Base-by-base conservation (phyloP, 331 rosid genomes). In the Malus hybrid region DNA sequence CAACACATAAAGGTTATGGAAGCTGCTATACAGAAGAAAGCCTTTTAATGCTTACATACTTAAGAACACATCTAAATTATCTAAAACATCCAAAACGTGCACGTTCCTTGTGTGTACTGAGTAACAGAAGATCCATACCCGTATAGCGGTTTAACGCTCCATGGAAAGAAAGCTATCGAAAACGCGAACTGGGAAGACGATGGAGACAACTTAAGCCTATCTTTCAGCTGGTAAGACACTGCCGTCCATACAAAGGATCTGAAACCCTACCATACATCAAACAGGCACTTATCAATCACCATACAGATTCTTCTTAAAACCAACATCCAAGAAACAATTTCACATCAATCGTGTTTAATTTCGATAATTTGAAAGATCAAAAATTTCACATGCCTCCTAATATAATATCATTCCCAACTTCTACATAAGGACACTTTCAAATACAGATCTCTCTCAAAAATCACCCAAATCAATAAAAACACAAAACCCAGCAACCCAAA, bases 171-270 rank as follows among this genome's bases (percentile, higher is more conserved):
- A 65, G 90, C 90, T 48, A 92, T 70, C 10, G 97, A 87, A 65
- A 85, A 76, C 81, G 85, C 84, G 79, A 92, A 90, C 78, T 92
- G 97, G 29, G 96, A 92, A 73, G 89, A 93, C 11, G 97, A 92
- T 42, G 97, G 93, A 34, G 97, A 88, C 81, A 92, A 76, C 78
- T 87, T 80, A 27, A 92, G 88, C 75, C 79, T 79, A 77, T 92
- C 97, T 77, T 92, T 92, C 67, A 92, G 93, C 76, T 87, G 97
- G 85, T 90, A 92, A 11, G 97, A 92, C 81, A 92, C 88, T 29
- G 97, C 89, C 16, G 97, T 92, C 96, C 93, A 92, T 0, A 90
- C 97, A 84, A 92, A 92, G 55, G 97, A 92, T 80, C 96, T 90
- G 81, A 92, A 92, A 60, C 97, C 97, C 97, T 92, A 81, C 77